Evolutionary conservation across 1,284 basidiomycete species (phyloP).

Genomic region (Cutaneotrichosporon mucoides): DNA sequence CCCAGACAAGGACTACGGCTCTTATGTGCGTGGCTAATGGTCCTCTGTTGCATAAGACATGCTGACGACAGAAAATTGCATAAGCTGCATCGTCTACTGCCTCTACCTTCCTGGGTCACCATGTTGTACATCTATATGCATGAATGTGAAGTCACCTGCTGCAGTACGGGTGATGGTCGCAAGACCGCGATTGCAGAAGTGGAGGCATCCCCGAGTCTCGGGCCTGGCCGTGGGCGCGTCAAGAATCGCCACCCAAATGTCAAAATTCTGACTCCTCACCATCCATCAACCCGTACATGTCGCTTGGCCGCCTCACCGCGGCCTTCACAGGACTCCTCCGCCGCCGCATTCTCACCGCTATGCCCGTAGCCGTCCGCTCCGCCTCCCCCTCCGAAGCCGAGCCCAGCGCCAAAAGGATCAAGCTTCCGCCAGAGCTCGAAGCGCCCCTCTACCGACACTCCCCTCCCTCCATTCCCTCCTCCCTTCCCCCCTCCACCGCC

Average conservation of each 20-base stretch:
- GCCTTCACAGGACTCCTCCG: neutral
- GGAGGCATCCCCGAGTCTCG: too few relatives aligned
- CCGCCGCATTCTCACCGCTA: constrained; percentile 2
- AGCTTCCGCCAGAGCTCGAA: neutral
- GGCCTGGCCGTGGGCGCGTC: too few relatives aligned
- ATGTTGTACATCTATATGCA: neutral
- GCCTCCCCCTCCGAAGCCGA: constrained; percentile 7
- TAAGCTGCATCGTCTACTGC: neutral
- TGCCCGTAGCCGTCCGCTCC: constrained; percentile 21
- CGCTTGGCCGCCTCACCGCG: constrained; percentile 7
- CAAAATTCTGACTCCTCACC: constrained; percentile 1
- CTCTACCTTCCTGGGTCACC: neutral
- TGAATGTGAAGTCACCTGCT: too few relatives aligned
- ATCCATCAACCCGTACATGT: neutral
- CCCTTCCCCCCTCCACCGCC: neutral
- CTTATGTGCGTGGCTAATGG: constrained; percentile 54
- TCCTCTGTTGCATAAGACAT: too few relatives aligned
- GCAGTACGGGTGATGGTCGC: too few relatives aligned
- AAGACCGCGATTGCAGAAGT: too few relatives aligned
- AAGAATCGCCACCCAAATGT: neutral
- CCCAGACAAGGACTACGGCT: constrained; percentile 83
- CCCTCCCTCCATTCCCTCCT: neutral
- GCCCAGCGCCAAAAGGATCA: constrained; percentile 8
- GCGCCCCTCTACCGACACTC: neutral
- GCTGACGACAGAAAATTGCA: constrained; percentile 15